Evolutionary conservation across 345 rosid genomes (phyloP).

Genomic region (Salix caprea): DNA sequence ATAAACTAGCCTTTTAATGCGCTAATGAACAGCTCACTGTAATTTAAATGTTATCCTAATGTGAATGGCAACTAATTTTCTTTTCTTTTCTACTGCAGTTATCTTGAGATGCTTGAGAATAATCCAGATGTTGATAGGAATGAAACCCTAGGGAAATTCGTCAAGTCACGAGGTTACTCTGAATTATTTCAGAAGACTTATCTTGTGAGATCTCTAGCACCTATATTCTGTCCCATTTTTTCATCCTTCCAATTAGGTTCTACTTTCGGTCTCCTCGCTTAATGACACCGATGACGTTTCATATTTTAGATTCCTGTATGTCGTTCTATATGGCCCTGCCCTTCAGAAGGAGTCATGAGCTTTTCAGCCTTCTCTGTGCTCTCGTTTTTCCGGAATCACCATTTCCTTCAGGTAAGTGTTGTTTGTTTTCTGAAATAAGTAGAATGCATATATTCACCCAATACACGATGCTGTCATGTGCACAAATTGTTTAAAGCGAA

Average conservation of each 20-base stretch:
- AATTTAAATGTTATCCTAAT: background rate
- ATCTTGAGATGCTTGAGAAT: constrained; percentile 59
- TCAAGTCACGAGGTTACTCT: constrained; percentile 62
- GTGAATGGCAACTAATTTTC: background rate
- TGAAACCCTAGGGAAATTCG: constrained; percentile 70
- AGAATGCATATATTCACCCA: too few species aligned
- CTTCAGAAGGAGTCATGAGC: constrained; percentile 64
- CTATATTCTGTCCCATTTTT: background rate
- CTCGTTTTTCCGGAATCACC: constrained; percentile 81
- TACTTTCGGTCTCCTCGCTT: background rate
- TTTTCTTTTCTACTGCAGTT: constrained; percentile 24
- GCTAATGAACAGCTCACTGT: background rate
- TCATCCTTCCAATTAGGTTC: background rate
- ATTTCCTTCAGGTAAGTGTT: constrained; percentile 78
- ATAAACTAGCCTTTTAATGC: background rate
- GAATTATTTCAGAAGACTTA: constrained; percentile 76
- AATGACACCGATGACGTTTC: background rate
- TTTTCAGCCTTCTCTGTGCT: constrained; percentile 82
- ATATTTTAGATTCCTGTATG: constrained; percentile 63
- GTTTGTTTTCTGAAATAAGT: background rate
- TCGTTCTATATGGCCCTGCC: constrained; percentile 88
- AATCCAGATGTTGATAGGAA: constrained; percentile 58
- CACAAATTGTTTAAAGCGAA: too few species aligned
- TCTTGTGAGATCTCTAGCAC: constrained; percentile 48
- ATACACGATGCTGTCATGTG: too few species aligned